phyloP scores from a whole-genome alignment of 148 eudicot species.

The Vaccinium corymbosum region DNA sequence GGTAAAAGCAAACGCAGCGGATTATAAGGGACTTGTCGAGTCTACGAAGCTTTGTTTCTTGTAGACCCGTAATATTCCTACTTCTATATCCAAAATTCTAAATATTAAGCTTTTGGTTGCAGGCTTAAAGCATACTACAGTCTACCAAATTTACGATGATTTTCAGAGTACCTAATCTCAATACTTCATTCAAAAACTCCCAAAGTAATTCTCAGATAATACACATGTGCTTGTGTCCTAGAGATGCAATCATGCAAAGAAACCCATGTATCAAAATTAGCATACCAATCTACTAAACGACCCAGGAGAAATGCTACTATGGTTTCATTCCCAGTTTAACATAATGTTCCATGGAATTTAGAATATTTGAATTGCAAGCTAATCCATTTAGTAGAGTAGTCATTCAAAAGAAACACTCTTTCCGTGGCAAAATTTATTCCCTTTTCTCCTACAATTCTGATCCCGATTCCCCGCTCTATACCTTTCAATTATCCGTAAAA shows the following conservation, averaged over 20 bases:
- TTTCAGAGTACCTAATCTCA: too few relatives aligned
- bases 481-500: not conserved
- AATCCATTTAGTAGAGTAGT: not conserved
- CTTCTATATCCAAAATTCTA: not conserved
- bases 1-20: not conserved
- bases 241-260: not conserved
- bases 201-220: not conserved
- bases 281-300: not conserved
- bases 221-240: not conserved
- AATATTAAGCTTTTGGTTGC: not conserved
- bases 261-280: not conserved
- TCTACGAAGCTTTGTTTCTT: too few relatives aligned
- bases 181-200: slow-evolving; percentile 1
- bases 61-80: not conserved
- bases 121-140: too few relatives aligned
- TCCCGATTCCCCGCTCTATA: not conserved
- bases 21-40: too few relatives aligned
- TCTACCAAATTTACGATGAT: too few relatives aligned
- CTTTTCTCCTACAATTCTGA: not conserved
- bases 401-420: not conserved
- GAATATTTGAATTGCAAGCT: not conserved
- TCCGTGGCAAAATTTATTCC: not conserved
- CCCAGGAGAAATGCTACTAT: not conserved
- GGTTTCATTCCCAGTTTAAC: not conserved
- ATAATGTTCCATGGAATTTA: not conserved